Base-by-base conservation (phyloP, 2,329 filamentous ascomycete species). In the Karstenula rhodostoma region DNA sequence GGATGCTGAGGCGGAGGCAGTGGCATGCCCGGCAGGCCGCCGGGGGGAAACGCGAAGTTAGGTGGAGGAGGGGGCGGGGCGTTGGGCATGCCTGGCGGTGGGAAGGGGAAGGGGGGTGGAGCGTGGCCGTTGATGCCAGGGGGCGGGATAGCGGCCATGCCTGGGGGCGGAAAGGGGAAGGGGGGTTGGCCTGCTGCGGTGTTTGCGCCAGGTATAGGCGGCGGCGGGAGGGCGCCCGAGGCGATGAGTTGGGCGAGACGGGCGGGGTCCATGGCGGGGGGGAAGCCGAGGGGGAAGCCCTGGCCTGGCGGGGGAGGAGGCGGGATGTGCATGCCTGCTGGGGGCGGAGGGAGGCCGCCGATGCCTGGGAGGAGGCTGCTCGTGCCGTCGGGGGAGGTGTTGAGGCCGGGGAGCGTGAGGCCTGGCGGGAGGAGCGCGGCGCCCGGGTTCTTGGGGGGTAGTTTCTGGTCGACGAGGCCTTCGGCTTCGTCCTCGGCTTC, bases 401-500 rank as follows among this genome's bases (percentile, higher is more conserved):
- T 70, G 65, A 73, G 70, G 32, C 75, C 75, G 43, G 73, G 75
- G 4, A 77, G 63, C 9, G 72, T 72, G 48, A 79, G 72, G 33
- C 87, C 91, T 8, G 88, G 90, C 4, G 88, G 89, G 58, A 91
- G 85, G 29, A 85, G 84, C 3, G 77, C 86, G 9, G 86, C 75
- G 22, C 78, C 78, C 22, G 85, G 78, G 61, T 83, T 82, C 69
- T 86, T 87, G 32, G 87, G 79, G 22, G 86, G 90, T 86, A 90
- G 92, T 78, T 91, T 91, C 77, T 99, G 95, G 72, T 99, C 95
- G 56, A 96, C 90, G 47, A 98, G 84, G 2, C 93, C 94, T 66
- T 98, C 94, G 67, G 91, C 90, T 79, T 98, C 95, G 74, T 98
- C 95, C 76, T 97, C 92, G 61, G 91, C 84, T 77, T 98, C 94